Percentiles rank a stretch among this genome's conserved stretches.
phyloP scores from a whole-genome alignment of 225 moss, liverwort and hornwort genomes.

The Ulota crispa region DNA sequence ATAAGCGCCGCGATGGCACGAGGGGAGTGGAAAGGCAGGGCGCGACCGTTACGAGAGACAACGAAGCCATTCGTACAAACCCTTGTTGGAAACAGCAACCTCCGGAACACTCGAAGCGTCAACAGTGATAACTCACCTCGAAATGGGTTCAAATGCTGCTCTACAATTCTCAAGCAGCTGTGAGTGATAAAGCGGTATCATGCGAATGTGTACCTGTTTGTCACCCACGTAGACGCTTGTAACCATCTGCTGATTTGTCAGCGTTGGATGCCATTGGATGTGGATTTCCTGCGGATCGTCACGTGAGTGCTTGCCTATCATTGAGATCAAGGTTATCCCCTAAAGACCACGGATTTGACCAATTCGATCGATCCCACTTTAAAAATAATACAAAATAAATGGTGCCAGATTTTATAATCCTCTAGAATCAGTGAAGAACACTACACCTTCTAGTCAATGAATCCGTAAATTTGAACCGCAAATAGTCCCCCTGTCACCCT shows the following conservation, averaged over 20 bases:
- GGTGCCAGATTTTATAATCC: background rate
- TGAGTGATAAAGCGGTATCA: background rate
- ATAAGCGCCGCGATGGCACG: constrained; percentile 6
- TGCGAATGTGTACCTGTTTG: background rate
- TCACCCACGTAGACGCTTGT: background rate
- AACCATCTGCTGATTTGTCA: background rate
- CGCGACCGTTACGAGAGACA: background rate
- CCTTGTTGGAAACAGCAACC: constrained; percentile 1
- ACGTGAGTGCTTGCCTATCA: background rate
- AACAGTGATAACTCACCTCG: background rate
- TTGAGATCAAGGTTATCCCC: background rate
- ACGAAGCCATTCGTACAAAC: constrained; percentile 19
- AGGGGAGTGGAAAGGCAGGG: constrained; percentile 21
- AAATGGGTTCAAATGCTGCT: background rate
- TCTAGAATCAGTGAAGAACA: background rate
- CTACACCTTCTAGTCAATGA: background rate
- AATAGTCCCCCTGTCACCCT: background rate
- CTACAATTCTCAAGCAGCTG: background rate
- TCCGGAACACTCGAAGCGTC: background rate
- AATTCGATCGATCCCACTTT: background rate
- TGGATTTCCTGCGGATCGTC: background rate
- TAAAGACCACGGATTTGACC: background rate
- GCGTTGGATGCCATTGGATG: background rate
- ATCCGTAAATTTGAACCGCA: no score
- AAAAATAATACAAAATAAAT: background rate